Base-by-base conservation (phyloP, 176 grass and related monocot genomes). In the Ensete ventricosum region DNA sequence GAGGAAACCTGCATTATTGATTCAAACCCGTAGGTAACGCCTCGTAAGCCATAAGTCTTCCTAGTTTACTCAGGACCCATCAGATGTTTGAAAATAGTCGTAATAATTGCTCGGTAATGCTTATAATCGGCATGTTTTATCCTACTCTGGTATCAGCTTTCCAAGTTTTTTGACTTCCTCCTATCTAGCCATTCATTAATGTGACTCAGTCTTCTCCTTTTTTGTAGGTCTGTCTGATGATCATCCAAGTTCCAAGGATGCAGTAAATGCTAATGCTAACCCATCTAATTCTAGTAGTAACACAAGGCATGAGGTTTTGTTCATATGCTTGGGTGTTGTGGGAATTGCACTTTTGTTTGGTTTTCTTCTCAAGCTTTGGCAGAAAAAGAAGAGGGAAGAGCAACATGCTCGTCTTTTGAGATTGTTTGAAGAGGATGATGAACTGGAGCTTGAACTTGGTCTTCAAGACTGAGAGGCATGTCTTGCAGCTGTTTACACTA, bases 321-420 rank as follows among this genome's bases (percentile, higher is more conserved):
- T 14, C 14, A 34, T 19, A 68, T 68, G 12, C 14, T 14, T 68
- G 14, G 65, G 22, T 29, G 24, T 16, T 29, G 26, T 12, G 3
- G 65, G 65, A 14, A 14, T 68, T 1, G 26, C 26, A 22, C 14
- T 48, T 29, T 43, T 48, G 65, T 25, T 29, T 14, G 26, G 43
- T 68, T 68, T 68, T 3, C 21, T 68, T 68, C 26, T 29, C 26
- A 68, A 68, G 25, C 26, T 26, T 2, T 67, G 64, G 65, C 26
- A 49, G 27, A 68, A 67, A 68, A 68, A 34, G 26, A 68, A 68
- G 27, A 19, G 65, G 26, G 65, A 68, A 34, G 65, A 19, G 65
- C 26, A 68, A 16, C 65, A 68, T 24, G 65, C 65, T 8, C 64
- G 64, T 49, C 65, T 68, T 29, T 16, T 68, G 13, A 68, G 65